Percentiles rank a stretch among this genome's conserved stretches.
phyloP scores from a whole-genome alignment of 2,329 filamentous ascomycete species.

The Sordariomycetes sp. region DNA sequence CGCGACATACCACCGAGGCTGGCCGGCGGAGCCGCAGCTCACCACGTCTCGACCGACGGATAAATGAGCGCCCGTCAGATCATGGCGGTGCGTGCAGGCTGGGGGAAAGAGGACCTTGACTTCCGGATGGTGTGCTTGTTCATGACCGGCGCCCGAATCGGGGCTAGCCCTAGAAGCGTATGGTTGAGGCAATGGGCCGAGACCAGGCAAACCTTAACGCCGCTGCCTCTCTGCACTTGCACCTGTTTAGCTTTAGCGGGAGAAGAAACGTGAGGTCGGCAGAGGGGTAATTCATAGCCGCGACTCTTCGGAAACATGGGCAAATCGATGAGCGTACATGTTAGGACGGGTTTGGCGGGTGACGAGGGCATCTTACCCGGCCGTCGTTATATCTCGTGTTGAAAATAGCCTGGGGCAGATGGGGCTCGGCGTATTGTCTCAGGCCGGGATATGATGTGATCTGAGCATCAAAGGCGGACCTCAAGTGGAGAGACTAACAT shows the following conservation, averaged over 20 bases:
- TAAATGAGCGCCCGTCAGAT: background rate
- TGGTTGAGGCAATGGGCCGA: slow-evolving; percentile 2
- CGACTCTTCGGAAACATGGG: background rate
- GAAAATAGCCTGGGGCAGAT: background rate
- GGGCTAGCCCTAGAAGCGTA: slow-evolving; percentile 4
- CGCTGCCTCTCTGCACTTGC: background rate
- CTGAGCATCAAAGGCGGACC: background rate
- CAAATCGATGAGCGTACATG: background rate
- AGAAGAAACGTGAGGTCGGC: background rate
- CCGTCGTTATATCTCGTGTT: background rate
- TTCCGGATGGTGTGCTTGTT: background rate
- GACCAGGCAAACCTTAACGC: slow-evolving; percentile 1
- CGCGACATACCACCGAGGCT: background rate
- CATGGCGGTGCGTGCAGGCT: background rate
- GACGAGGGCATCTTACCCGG: background rate
- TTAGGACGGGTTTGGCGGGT: background rate
- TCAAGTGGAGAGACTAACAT: background rate
- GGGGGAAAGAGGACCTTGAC: background rate
- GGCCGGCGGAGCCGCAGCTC: background rate
- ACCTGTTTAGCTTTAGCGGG: background rate
- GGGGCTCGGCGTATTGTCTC: background rate
- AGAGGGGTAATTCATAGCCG: background rate
- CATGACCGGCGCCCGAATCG: background rate
- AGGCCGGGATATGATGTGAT: background rate
- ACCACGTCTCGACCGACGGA: background rate